Conservation (phyloP, 495 filamentous ascomycete species). For the Penicillium longicatenatum region DNA sequence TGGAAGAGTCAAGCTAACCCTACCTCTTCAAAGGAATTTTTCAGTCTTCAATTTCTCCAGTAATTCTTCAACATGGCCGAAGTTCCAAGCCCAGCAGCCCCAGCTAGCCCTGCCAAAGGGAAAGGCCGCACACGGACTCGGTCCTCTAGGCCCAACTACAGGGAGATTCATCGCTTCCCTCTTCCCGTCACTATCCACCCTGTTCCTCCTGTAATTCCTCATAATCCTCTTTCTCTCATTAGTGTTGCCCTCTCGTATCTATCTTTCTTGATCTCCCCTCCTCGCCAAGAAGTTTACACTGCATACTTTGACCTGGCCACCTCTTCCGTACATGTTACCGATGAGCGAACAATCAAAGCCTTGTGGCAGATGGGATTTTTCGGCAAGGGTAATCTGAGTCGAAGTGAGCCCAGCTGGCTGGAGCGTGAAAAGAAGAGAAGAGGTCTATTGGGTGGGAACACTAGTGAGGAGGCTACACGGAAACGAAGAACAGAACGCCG, state of each 20-base stretch:
- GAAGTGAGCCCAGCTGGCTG: constrained; percentile 93
- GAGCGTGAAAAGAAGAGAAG: constrained; percentile 73
- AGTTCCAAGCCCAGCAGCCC: constrained; percentile 12
- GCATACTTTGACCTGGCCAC: constrained; percentile 79
- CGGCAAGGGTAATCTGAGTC: constrained; percentile 88
- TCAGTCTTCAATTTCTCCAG: constrained; percentile 8
- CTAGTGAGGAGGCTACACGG: constrained; percentile 78
- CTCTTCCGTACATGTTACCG: constrained; percentile 80
- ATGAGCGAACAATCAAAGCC: constrained; percentile 69
- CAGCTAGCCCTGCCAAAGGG: constrained; percentile 15
- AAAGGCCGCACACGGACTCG: constrained; percentile 31
- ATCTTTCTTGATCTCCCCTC: constrained; percentile 66
- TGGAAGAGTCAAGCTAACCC: constrained; percentile 27
- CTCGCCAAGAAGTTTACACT: constrained; percentile 71
- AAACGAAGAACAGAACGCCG: constrained; percentile 76
- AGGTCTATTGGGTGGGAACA: constrained; percentile 61
- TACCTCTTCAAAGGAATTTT: constrained; percentile 12
- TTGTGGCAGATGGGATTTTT: constrained; percentile 97
- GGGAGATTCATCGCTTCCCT: constrained; percentile 73
- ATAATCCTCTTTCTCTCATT: constrained; percentile 86
- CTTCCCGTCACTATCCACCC: constrained; percentile 79
- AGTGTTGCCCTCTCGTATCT: constrained; percentile 75
- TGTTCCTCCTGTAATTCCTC: constrained; percentile 82
- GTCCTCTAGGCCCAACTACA: constrained; percentile 65
- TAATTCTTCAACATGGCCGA: constrained; percentile 24